Conservation (phyloP, 257 asterid species). For the Marsdenia floribunda region DNA sequence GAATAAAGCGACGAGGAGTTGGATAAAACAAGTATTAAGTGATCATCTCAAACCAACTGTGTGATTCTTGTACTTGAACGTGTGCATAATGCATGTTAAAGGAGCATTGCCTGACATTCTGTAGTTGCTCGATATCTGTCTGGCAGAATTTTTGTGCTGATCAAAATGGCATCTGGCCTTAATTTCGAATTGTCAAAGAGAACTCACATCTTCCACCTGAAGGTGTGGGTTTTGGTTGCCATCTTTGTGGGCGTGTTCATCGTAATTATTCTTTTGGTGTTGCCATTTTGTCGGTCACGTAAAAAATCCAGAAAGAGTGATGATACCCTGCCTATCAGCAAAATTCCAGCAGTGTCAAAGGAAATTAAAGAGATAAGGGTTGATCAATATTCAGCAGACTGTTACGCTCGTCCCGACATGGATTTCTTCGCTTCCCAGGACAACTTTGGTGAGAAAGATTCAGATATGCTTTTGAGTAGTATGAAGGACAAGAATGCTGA, state of each 20-base stretch:
- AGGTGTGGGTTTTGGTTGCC: slow-evolving; percentile 65
- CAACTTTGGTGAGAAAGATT: slow-evolving; percentile 37
- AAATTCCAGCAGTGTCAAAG: slow-evolving; percentile 35
- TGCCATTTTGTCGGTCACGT: slow-evolving; percentile 42
- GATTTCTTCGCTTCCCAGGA: slow-evolving; percentile 27
- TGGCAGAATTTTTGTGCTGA: slow-evolving; percentile 24
- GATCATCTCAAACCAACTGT: neutral
- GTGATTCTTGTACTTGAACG: neutral
- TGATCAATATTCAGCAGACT: slow-evolving; percentile 42
- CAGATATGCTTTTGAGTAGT: slow-evolving; percentile 37
- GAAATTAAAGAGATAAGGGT: slow-evolving; percentile 60
- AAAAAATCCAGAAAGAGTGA: slow-evolving; percentile 35
- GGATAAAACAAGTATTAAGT: neutral
- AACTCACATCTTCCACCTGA: slow-evolving; percentile 60
- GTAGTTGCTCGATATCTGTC: slow-evolving; percentile 1
- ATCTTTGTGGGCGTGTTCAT: slow-evolving; percentile 49
- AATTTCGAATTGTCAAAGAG: slow-evolving; percentile 51
- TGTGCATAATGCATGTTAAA: neutral
- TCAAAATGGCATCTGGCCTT: slow-evolving; percentile 50
- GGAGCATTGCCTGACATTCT: neutral
- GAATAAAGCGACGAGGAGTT: neutral
- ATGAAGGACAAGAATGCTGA: slow-evolving; percentile 28
- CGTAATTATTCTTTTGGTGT: slow-evolving; percentile 40
- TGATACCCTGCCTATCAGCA: slow-evolving; percentile 32
- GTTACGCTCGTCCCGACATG: slow-evolving; percentile 14